Conservation (phyloP, 2,329 filamentous ascomycete species). For the Colletotrichum gloeosporioides region DNA sequence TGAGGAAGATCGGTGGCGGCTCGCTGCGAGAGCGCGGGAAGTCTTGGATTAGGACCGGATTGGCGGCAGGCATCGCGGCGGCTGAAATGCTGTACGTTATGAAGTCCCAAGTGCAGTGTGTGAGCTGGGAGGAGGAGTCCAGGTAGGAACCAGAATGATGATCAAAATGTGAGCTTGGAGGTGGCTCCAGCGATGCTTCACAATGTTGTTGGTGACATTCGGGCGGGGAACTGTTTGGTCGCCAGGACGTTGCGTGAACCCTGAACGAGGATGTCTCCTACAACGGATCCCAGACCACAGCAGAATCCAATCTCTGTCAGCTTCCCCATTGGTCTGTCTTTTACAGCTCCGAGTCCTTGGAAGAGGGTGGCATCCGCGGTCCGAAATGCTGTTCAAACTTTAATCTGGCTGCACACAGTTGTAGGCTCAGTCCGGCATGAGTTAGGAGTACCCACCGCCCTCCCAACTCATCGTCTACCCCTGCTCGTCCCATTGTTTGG, state of each 20-base stretch:
- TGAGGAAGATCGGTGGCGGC: not conserved
- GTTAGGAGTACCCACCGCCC: not conserved
- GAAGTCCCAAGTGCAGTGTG: not conserved
- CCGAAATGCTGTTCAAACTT: not conserved
- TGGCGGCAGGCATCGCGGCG: constrained; percentile 3
- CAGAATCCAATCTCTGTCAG: not conserved
- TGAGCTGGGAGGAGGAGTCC: not conserved
- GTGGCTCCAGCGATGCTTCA: not conserved
- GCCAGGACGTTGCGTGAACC: not conserved
- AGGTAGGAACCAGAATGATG: not conserved
- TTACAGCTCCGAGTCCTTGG: not conserved
- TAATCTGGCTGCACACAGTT: not conserved
- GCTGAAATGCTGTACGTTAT: not conserved
- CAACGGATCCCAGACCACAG: not conserved
- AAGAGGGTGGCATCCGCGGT: not conserved
- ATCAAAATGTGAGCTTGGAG: not conserved
- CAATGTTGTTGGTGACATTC: not conserved
- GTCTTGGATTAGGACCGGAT: constrained; percentile 10
- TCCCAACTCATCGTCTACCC: not conserved
- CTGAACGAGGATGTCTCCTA: not conserved
- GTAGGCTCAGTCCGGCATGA: not conserved
- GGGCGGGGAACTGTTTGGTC: not conserved
- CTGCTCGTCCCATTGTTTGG: not conserved
- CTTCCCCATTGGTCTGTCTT: not conserved
- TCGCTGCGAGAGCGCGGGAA: not conserved